phyloP scores from a whole-genome alignment of 768 basidiomycete species.

The Leccinellum albellum region DNA sequence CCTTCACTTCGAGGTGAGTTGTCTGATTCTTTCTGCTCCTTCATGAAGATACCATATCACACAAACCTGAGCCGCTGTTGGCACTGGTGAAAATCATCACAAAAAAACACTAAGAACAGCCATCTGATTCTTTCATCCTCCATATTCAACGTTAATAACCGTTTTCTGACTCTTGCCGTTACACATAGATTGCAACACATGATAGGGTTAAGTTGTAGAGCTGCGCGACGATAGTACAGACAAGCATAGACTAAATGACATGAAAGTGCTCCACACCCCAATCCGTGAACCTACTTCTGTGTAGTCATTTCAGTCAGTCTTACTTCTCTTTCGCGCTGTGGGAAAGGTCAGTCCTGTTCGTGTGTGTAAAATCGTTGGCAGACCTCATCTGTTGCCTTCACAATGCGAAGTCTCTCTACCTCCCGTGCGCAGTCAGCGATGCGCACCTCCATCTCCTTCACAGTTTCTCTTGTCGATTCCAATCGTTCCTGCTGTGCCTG shows the following conservation, averaged over 20 bases:
- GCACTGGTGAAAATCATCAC: slow-evolving; percentile 29
- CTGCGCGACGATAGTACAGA: neutral
- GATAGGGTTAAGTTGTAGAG: neutral
- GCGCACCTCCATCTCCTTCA: slow-evolving; percentile 55
- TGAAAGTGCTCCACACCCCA: neutral
- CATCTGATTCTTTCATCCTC: slow-evolving; percentile 24
- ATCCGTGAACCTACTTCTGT: slow-evolving; percentile 3
- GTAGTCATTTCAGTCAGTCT: slow-evolving; percentile 40
- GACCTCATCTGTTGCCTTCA: slow-evolving; percentile 67
- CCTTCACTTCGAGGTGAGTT: slow-evolving; percentile 9
- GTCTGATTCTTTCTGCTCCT: neutral
- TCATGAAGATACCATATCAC: slow-evolving; percentile 26
- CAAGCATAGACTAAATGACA: neutral
- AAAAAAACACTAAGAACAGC: slow-evolving; percentile 32
- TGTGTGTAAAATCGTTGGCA: slow-evolving; percentile 9
- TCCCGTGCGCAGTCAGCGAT: slow-evolving; percentile 71
- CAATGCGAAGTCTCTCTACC: slow-evolving; percentile 60
- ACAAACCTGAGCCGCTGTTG: slow-evolving; percentile 27
- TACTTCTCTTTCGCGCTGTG: slow-evolving; percentile 52
- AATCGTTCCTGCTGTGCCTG: slow-evolving; percentile 45
- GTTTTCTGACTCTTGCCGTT: slow-evolving; percentile 11
- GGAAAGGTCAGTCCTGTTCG: slow-evolving; percentile 2
- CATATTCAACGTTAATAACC: neutral
- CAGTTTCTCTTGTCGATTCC: slow-evolving; percentile 48
- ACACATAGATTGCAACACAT: slow-evolving; percentile 1